Percentiles rank a stretch among this genome's conserved stretches.
Conservation (phyloP, 257 asterid genomes). For the Penstemon barbatus region DNA sequence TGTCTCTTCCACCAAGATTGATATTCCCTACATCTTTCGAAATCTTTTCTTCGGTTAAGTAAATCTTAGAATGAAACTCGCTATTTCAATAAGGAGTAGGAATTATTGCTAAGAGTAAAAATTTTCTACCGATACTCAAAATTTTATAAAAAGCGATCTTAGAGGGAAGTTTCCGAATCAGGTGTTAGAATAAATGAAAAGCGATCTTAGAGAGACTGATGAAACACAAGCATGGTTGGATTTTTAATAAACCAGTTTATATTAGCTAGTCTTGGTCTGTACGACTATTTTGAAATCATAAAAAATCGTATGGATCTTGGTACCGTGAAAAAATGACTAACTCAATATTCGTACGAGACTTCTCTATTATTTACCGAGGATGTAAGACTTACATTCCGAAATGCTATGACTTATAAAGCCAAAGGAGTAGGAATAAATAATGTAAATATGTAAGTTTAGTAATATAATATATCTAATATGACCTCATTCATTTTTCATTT, state of each 20-base stretch:
- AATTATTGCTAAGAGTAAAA: not conserved
- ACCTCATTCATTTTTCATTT: too few relatives aligned
- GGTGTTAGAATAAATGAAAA: slow-evolving; percentile 56
- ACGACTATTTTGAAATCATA: slow-evolving; percentile 74
- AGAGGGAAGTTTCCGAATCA: slow-evolving; percentile 56
- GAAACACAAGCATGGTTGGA: slow-evolving; percentile 97
- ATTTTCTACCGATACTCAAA: too few relatives aligned
- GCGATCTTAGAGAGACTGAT: slow-evolving; percentile 67
- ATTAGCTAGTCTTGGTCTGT: slow-evolving; percentile 68
- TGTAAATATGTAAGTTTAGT: too few relatives aligned
- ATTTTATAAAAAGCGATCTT: too few relatives aligned
- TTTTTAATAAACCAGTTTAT: slow-evolving; percentile 80
- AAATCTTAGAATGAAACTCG: not conserved
- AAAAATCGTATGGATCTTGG: slow-evolving; percentile 82
- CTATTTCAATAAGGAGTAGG: not conserved
- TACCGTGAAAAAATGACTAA: slow-evolving; percentile 63
- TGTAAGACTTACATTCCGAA: slow-evolving; percentile 73
- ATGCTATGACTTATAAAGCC: too few relatives aligned
- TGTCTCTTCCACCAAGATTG: not conserved
- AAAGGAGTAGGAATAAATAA: too few relatives aligned
- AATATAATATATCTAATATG: too few relatives aligned
- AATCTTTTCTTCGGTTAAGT: not conserved
- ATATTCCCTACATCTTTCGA: slow-evolving; percentile 9
- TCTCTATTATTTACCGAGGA: slow-evolving; percentile 82
- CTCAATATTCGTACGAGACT: slow-evolving; percentile 58